Base-by-base conservation (phyloP, 2,329 filamentous ascomycete genomes). In the Elsinoe ampelina region DNA sequence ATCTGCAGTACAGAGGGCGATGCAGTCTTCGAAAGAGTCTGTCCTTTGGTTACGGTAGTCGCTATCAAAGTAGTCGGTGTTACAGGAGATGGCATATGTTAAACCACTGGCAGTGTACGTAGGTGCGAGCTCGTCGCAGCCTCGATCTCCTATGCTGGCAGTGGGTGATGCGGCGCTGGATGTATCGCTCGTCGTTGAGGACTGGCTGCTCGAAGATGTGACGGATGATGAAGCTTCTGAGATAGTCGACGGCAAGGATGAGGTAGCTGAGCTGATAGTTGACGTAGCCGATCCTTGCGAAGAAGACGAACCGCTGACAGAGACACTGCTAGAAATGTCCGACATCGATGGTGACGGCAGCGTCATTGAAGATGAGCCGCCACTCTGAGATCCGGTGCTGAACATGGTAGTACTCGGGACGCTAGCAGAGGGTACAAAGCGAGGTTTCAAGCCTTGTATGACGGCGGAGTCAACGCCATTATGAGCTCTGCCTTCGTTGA, bases 331-430 rank as follows among this genome's bases (percentile, higher is more conserved):
- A 12, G 41, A 22, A 2, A 22, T 6, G 10, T 30, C 45, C 1
- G 45, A 10, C n/a, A 17, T 36, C 15, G 48, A 39, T 20, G 48
- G 19, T 22, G 48, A 5, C 11, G 11, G 12, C 13, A 2, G 15
- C 20, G 26, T n/a, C 5, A 22, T 30, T 32, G n/a, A 11, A 13
- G 26, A 50, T 17, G 36, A 22, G 17, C 26, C 26, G 26, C 26
- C 26, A 30, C 26, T 30, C 26, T 30, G 26, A 30, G 26, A 30
- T 30, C 26, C 26, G 26, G 26, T 30, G 26, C 12, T 22, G 35
- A 52, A 52, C 48, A 52, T 52, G 48, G 48, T 52, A 26, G 32
- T 52, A 20, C 48, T 52, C 17, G 12, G 26, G n/a, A 34, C 48
- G 6, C 48, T 52, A 35, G 26, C 32, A 13, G 48, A n/a, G 13